These are phyloP conservation scores for Gynochthodes officinalis DNA, from an alignment of 257 asterid species.

Conservation along the genomic window DNA sequence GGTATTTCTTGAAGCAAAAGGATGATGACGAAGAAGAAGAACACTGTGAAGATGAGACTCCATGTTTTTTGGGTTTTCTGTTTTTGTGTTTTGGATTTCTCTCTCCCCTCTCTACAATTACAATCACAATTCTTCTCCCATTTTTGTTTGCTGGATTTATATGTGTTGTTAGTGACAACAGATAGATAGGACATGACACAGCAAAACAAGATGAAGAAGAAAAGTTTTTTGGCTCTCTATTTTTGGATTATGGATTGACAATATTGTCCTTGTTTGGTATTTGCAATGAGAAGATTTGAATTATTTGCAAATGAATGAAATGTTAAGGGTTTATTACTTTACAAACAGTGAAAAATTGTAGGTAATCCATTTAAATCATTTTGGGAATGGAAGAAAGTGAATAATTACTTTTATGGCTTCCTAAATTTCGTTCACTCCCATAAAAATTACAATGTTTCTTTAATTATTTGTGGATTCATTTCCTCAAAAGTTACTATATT, in stretches of 20 bases:
- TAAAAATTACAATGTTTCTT: no score
- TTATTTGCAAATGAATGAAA: no score
- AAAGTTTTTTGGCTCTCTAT: not conserved
- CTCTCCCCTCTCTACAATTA: conserved; percentile 7
- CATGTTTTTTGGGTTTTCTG: conserved; percentile 13
- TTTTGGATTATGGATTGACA: not conserved
- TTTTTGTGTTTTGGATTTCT: not conserved
- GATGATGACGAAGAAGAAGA: not conserved
- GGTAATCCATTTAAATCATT: no score
- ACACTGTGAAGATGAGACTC: not conserved
- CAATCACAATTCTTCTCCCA: not conserved
- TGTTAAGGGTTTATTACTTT: no score
- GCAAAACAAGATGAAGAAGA: not conserved
- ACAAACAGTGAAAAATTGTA: no score
- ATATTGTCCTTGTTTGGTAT: not conserved
- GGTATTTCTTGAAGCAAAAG: conserved; percentile 7
- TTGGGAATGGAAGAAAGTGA: no score
- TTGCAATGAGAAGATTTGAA: not conserved
- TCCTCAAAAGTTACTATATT: no score
- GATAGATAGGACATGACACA: no score
- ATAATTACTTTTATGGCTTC: no score
- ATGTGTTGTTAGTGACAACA: no score
- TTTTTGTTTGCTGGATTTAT: not conserved
- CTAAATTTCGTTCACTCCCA: no score
- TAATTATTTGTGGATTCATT: no score